Conservation (phyloP, 2,329 filamentous ascomycete species). For the Diaporthe velutina region DNA sequence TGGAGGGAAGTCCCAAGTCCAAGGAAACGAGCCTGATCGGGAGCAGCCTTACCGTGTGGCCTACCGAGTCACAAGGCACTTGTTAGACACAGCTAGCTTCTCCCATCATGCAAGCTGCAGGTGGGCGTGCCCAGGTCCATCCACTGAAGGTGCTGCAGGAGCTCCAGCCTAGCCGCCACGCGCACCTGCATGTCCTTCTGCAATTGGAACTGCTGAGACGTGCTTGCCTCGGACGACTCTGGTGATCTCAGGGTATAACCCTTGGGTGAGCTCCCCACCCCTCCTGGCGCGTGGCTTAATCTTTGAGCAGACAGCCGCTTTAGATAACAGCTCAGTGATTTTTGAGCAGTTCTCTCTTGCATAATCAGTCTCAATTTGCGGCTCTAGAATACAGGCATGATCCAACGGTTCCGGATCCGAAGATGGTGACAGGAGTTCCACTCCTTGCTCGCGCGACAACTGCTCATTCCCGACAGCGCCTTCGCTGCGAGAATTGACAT, state of each 20-base stretch:
- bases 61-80: slow-evolving; percentile 18
- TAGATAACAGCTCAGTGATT: not conserved
- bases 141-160: not conserved
- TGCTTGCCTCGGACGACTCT: not conserved
- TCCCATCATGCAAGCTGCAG: not conserved
- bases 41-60: not conserved
- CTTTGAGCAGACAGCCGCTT: not conserved
- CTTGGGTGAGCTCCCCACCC: not conserved
- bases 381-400: no score
- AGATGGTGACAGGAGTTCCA: not conserved
- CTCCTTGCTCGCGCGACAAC: not conserved
- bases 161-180: not conserved
- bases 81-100: not conserved
- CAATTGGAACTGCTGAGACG: not conserved
- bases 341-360: not conserved
- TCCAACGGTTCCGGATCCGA: no score
- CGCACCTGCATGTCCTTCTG: not conserved
- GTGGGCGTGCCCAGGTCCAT: not conserved
- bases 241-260: not conserved
- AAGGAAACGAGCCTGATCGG: slow-evolving; percentile 11
- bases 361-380: no score
- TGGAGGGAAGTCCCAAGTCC: slow-evolving; percentile 15
- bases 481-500: not conserved
- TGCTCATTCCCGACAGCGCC: not conserved
- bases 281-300: not conserved